Evolutionary conservation across 257 asterid species (phyloP).

Genomic region (Penstemon davidsonii): DNA sequence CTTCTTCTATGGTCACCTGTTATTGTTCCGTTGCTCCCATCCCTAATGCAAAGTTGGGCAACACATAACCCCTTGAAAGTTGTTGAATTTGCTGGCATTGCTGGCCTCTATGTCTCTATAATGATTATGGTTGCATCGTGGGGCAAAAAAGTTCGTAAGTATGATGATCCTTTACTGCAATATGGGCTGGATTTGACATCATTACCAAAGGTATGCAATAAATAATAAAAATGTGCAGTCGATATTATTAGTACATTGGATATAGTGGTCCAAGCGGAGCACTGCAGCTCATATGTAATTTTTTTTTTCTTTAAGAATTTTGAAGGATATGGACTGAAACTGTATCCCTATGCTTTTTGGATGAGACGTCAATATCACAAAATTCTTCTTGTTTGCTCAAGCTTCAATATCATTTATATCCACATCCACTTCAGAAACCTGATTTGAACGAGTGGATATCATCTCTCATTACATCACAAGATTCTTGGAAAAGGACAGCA

Average conservation of each 20-base stretch:
- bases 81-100: constrained; percentile 72
- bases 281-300: constrained; percentile 8
- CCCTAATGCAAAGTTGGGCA: constrained; percentile 81
- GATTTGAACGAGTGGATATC: neutral
- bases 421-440: neutral
- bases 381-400: neutral
- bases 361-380: neutral
- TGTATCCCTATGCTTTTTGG: neutral
- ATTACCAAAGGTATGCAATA: constrained; percentile 50
- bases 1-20: constrained; percentile 94
- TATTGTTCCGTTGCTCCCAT: constrained; percentile 79
- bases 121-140: constrained; percentile 69
- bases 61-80: constrained; percentile 53
- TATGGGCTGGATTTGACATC: constrained; percentile 85
- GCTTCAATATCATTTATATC: too few species aligned
- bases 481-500: neutral
- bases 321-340: neutral
- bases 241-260: too few species aligned
- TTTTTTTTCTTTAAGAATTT: neutral
- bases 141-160: constrained; percentile 90
- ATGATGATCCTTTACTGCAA: constrained; percentile 70
- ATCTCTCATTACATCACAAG: neutral
- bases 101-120: constrained; percentile 73
- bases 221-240: constrained; percentile 12
- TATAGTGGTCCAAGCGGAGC: neutral